Evolutionary conservation across 73 alveolate species (phyloP), one percentile per base, ranked within the genome.

Genomic region (Symbiodinium pilosum): DNA sequence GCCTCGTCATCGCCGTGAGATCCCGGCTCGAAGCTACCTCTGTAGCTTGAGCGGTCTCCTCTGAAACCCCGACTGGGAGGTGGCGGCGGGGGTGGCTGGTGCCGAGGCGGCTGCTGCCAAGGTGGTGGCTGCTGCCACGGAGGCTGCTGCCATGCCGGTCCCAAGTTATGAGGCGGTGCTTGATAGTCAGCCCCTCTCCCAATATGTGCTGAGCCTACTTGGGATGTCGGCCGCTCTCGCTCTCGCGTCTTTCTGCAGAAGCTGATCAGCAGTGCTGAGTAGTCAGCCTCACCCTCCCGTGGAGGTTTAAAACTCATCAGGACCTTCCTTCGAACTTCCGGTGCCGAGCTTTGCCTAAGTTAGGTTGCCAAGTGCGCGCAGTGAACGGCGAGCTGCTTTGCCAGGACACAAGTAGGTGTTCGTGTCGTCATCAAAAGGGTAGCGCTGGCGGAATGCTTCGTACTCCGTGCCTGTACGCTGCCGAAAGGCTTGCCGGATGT

Each of bases 261-360:
- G 87, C 96, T 89, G 87, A 89, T 89, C 64, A 89, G 52, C 87
- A 89, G n/a, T 20, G 96, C 96, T 1, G 96, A 89, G 38, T 89
- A 89, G 75, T 89, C 96, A 4, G 87, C 40, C 52, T 89, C 96
- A 21, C 96, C 96, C 38, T 89, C 96, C 44, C 64, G 96, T 8
- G 71, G 71, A 39, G 96, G 96, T 41, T 89, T 89, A 85, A 89
- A 89, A 87, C 83, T 89, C 54, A 42, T 86, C 75, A 89, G 52
- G 14, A 89, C 96, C 26, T 89, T 73, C 11, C 75, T 64, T 36
- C 96, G 96, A n/a, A 89, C 87, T 24, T 89, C 96, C 3, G 96
- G 87, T 5, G 96, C 52, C 39, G 52, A 28, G 51, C 83, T 64
- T 52, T 89, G 96, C 96, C 96, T 89, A 7, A n/a, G 95, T 34